Base-by-base conservation (phyloP, 2,329 filamentous ascomycete species). In the Aspergillus jensenii region DNA sequence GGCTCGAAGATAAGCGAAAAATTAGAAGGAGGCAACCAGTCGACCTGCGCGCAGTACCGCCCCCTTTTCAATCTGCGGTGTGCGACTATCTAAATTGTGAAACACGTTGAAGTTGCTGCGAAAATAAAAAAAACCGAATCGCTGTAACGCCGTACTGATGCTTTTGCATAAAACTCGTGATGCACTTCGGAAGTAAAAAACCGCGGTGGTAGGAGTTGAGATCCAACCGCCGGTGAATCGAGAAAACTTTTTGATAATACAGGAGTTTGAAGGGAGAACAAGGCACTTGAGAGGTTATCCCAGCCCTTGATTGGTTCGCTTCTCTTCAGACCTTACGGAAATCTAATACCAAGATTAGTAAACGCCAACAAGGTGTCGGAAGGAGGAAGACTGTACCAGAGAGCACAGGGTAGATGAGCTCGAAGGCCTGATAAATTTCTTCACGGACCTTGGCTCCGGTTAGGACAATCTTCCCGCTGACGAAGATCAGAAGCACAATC, bases 401-500 rank as follows among this genome's bases (percentile, higher is more conserved):
- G 72, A 96, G 82, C 80, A 96, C 93, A 74, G 93, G 93, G 75
- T 96, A 96, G 80, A 97, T 96, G 87, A 96, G 90, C 81, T 96
- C 92, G 73, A 96, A 96, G 47, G 92, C 92, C 76, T 95, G 90
- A 73, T 96, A 96, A 67, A 99, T 98, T 81, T 98, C 95, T 78
- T 99, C 95, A 68, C 95, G 90, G 65, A 98, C 93, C 76, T 99
- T 98, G 66, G 95, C 95, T 72, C 95, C 95, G 43, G 95, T 98
- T 74, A 98, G 84, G 71, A 98, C 95, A 62, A 98, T 98, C 85
- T 98, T 98, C 72, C 93, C 95, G 71, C 90, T 95, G 71, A 98
- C 93, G 81, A 98, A 98, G 77, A 99, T 97, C 73, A 98, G 82
- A 25, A 98, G 87, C 54, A 98, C 93, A 67, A 98, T 96, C 87